Evolutionary conservation across 306 rosid species (phyloP).

Genomic region (Rosa lucieae): DNA sequence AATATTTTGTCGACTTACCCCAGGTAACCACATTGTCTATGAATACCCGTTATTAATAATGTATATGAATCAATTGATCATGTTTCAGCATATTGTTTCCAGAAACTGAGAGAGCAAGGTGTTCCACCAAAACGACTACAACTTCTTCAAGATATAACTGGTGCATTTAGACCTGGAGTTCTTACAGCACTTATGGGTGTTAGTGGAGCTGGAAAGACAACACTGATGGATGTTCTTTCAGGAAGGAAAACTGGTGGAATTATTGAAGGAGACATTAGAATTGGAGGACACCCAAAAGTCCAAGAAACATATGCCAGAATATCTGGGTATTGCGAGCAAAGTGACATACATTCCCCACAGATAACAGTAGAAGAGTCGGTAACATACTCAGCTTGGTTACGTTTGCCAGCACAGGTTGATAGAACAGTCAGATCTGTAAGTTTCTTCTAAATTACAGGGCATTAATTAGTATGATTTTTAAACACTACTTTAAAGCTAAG

Average conservation of each 20-base stretch:
- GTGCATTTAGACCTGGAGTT: slow-evolving; percentile 52
- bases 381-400: too few relatives aligned
- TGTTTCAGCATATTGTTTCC: not conserved
- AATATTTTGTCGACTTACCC: slow-evolving; percentile 33
- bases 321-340: too few relatives aligned
- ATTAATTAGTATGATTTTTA: too few relatives aligned
- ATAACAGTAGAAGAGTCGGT: too few relatives aligned
- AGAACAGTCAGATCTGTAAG: too few relatives aligned
- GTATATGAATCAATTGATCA: not conserved
- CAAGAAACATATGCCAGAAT: too few relatives aligned
- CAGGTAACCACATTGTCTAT: slow-evolving; percentile 7
- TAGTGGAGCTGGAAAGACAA: slow-evolving; percentile 69
- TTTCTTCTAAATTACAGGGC: too few relatives aligned
- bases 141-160: slow-evolving; percentile 35
- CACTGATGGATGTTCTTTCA: slow-evolving; percentile 60
- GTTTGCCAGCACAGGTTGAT: too few relatives aligned
- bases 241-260: slow-evolving; percentile 60
- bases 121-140: slow-evolving; percentile 15
- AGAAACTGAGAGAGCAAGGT: slow-evolving; percentile 31
- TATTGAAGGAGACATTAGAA: slow-evolving; percentile 47
- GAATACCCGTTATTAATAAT: not conserved
- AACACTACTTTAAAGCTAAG: too few relatives aligned
- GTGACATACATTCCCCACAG: too few relatives aligned
- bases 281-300: slow-evolving; percentile 41
- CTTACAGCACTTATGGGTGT: slow-evolving; percentile 61